Percentiles rank a stretch among this genome's conserved stretches.
phyloP scores from a whole-genome alignment of 148 eudicot genomes.

The Chenopodium quinoa region DNA sequence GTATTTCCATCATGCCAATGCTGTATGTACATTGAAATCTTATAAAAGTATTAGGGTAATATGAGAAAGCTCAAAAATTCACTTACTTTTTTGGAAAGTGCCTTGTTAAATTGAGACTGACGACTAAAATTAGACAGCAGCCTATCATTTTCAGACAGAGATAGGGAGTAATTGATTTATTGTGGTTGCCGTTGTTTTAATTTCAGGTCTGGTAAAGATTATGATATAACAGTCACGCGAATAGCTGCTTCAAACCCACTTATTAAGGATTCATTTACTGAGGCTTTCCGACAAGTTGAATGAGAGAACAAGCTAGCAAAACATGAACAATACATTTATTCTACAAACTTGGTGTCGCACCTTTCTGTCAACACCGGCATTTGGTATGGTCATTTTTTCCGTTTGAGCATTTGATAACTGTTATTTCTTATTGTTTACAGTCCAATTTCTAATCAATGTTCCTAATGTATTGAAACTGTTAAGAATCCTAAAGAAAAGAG shows the following conservation, averaged over 20 bases:
- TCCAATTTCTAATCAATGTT: not conserved
- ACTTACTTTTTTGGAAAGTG: no score
- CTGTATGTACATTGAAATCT: no score
- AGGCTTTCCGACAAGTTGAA: slow-evolving; percentile 44
- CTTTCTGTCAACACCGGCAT: slow-evolving; percentile 16
- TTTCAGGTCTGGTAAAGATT: slow-evolving; percentile 59
- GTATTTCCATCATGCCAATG: no score
- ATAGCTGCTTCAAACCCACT: slow-evolving; percentile 67
- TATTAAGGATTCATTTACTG: slow-evolving; percentile 51
- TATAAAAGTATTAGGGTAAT: no score
- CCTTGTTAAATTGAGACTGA: no score
- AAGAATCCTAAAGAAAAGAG: not conserved
- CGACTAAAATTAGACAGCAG: not conserved
- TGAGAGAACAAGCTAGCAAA: slow-evolving; percentile 22
- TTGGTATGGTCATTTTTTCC: not conserved
- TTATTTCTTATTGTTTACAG: not conserved
- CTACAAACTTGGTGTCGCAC: slow-evolving; percentile 11
- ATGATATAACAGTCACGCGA: slow-evolving; percentile 58
- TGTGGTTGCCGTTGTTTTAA: not conserved
- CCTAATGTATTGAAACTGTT: not conserved
- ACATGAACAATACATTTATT: slow-evolving; percentile 10
- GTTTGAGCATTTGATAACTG: not conserved
- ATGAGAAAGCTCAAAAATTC: no score
- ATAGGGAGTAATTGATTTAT: not conserved
- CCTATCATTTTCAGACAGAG: not conserved